Evolutionary conservation across 306 rosid genomes (phyloP).

Genomic region (Vicia faba): DNA sequence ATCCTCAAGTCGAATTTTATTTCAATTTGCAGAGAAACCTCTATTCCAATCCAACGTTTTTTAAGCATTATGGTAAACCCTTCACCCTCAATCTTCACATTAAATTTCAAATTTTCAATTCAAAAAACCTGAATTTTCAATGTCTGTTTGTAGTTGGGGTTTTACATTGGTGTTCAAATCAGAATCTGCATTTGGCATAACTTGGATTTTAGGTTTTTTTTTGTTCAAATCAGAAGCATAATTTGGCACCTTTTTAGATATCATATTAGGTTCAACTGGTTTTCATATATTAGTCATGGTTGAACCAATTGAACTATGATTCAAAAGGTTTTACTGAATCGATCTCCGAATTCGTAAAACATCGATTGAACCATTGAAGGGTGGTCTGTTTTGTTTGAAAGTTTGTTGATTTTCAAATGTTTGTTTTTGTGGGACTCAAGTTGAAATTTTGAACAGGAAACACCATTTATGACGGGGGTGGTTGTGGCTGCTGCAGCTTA

Average conservation of each 20-base stretch:
- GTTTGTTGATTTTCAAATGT: conserved; percentile 19
- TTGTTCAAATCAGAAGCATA: too few relatives aligned
- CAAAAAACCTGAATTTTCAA: too few relatives aligned
- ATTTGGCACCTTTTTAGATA: not conserved
- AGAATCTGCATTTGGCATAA: not conserved
- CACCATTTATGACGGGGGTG: conserved; percentile 64
- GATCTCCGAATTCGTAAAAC: too few relatives aligned
- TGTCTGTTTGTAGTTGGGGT: not conserved
- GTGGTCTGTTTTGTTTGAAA: too few relatives aligned
- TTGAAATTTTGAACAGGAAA: conserved; percentile 49
- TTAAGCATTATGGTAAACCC: not conserved
- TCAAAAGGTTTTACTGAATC: too few relatives aligned
- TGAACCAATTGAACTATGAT: too few relatives aligned
- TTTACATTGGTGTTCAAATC: not conserved
- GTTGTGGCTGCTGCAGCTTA: conserved; percentile 87
- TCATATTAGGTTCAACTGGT: too few relatives aligned
- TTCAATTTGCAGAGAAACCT: not conserved
- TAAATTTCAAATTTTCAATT: too few relatives aligned
- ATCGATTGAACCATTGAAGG: too few relatives aligned
- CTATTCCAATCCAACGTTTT: not conserved
- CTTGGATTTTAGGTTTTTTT: too few relatives aligned
- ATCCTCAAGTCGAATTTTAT: too few relatives aligned
- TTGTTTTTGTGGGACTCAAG: conserved; percentile 32
- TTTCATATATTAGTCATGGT: too few relatives aligned
- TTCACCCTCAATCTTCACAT: not conserved